phyloP scores from a whole-genome alignment of 768 basidiomycete species.

The Boletus fagicola region DNA sequence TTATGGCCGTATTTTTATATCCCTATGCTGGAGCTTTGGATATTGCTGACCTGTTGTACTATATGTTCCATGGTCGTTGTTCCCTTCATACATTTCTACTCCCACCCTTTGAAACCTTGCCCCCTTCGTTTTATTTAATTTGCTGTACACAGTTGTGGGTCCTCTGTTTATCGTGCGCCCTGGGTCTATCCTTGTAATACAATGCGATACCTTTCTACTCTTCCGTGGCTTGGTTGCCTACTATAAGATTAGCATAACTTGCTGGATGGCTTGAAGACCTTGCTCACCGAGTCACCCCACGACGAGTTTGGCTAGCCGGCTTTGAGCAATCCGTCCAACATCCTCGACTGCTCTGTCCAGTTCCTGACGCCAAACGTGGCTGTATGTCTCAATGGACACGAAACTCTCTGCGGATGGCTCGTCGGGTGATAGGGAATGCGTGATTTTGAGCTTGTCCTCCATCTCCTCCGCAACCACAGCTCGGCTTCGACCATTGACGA shows the following conservation, averaged over 20 bases:
- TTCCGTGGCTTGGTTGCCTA: background rate
- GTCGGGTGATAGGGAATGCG: conserved; percentile 46
- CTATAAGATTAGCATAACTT: background rate
- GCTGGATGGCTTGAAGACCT: background rate
- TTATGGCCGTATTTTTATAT: conserved; percentile 34
- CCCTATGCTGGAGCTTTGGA: conserved; percentile 14
- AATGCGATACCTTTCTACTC: conserved; percentile 6
- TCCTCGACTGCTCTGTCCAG: conserved; percentile 70
- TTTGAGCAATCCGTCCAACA: conserved; percentile 74
- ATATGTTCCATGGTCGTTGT: background rate
- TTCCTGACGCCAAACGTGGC: conserved; percentile 62
- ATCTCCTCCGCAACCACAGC: conserved; percentile 74
- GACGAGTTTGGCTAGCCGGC: conserved; percentile 45
- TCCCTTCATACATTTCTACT: conserved; percentile 6
- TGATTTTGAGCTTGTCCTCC: conserved; percentile 59
- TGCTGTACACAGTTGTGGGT: conserved; percentile 14
- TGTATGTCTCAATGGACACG: conserved; percentile 35
- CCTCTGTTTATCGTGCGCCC: background rate
- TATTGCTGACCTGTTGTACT: conserved; percentile 31
- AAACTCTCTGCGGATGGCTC: conserved; percentile 38
- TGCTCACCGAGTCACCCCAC: conserved; percentile 5
- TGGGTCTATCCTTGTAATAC: conserved; percentile 15
- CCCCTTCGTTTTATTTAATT: background rate
- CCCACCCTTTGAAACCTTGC: background rate
- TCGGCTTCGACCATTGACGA: conserved; percentile 82